phyloP scores from a whole-genome alignment of 1,284 basidiomycete genomes.

The Pseudozyma tsukubaensis region DNA sequence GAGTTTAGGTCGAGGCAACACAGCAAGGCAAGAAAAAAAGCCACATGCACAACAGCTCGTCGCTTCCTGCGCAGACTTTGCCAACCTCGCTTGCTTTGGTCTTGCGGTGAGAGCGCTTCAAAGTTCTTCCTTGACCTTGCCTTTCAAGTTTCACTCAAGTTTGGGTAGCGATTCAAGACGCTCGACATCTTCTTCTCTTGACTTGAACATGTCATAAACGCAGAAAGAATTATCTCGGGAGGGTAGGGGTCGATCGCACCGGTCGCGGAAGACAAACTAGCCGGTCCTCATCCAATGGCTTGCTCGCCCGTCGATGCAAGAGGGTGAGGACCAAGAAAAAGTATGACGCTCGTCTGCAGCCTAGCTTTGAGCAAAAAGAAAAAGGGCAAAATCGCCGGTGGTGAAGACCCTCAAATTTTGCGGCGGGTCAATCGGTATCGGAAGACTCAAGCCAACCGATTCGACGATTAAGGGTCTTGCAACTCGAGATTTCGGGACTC shows the following conservation, averaged over 20 bases:
- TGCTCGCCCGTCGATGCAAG: no score
- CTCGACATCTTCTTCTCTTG: neutral
- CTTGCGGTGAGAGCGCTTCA: constrained; percentile 5
- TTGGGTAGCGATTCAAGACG: neutral
- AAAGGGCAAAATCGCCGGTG: neutral
- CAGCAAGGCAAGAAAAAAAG: neutral
- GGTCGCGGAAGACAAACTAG: no score
- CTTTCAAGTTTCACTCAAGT: no score
- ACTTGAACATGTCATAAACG: no score
- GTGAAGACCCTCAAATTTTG: neutral
- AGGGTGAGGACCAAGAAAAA: neutral
- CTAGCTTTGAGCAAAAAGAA: neutral
- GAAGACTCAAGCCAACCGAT: no score
- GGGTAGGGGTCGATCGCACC: no score
- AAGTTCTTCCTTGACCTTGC: no score
- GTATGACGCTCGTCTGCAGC: constrained; percentile 7
- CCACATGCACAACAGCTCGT: constrained; percentile 4
- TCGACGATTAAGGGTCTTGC: neutral
- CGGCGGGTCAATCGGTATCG: no score
- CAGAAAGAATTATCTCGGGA: no score
- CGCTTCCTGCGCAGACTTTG: neutral
- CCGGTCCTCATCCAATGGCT: no score
- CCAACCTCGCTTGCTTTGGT: neutral
- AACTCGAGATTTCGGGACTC: neutral
- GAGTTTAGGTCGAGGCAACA: no score